A percentile compares a stretch with the other conserved stretches of the same genome.
These are phyloP conservation scores for Schizophyllum amplum DNA, from an alignment of 1,284 basidiomycete genomes.

Conservation along the genomic window DNA sequence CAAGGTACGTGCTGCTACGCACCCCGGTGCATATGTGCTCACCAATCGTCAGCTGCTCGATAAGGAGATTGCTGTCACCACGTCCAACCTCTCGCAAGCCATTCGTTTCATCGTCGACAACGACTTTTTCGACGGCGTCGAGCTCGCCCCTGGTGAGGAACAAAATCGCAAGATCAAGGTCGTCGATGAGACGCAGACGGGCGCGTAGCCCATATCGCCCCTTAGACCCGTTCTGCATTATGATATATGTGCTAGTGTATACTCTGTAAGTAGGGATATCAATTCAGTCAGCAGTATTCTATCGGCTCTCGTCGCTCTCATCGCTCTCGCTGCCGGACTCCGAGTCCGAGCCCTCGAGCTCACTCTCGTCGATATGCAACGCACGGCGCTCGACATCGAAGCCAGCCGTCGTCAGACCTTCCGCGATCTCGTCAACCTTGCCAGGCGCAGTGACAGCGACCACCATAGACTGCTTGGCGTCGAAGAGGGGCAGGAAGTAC, in stretches of 20 bases:
- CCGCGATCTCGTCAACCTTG: slow-evolving; percentile 69
- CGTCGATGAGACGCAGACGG: no score
- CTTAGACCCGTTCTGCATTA: background rate
- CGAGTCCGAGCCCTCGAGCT: slow-evolving; percentile 29
- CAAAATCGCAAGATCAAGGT: slow-evolving; percentile 38
- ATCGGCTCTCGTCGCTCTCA: slow-evolving; percentile 26
- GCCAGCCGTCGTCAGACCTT: slow-evolving; percentile 58
- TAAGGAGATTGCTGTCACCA: slow-evolving; percentile 84
- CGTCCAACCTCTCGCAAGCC: slow-evolving; percentile 90
- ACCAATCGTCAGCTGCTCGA: slow-evolving; percentile 54
- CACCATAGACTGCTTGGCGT: slow-evolving; percentile 68
- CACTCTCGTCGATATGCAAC: slow-evolving; percentile 56
- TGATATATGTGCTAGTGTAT: slow-evolving; percentile 5
- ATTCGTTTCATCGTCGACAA: slow-evolving; percentile 92
- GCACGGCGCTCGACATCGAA: slow-evolving; percentile 74
- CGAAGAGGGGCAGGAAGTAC: slow-evolving; percentile 86
- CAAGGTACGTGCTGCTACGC: slow-evolving; percentile 44
- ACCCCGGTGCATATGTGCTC: background rate
- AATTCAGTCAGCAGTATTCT: slow-evolving; percentile 19
- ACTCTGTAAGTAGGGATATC: slow-evolving; percentile 13
- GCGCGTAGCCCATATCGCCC: no score
- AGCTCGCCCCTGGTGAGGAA: slow-evolving; percentile 73
- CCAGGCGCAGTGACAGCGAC: slow-evolving; percentile 79
- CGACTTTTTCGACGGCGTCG: slow-evolving; percentile 80
- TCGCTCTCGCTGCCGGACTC: slow-evolving; percentile 23